These are phyloP conservation scores for Cynanchum wilfordii DNA, from an alignment of 257 asterid genomes.

Conservation along the genomic window DNA sequence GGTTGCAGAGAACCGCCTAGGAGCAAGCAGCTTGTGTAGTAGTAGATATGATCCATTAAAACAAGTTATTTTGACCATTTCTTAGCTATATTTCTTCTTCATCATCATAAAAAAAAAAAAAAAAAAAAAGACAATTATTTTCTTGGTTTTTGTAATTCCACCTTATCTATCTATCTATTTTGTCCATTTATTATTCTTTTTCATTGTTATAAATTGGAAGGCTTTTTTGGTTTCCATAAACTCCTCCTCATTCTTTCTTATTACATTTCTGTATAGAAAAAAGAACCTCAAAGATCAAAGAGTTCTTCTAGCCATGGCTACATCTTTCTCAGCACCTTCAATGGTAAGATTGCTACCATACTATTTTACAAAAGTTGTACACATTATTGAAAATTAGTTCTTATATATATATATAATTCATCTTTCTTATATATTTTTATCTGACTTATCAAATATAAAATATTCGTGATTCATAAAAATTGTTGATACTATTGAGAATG, in stretches of 20 bases:
- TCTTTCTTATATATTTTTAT: no score
- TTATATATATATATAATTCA: no score
- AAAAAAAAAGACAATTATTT: slow-evolving; percentile 1
- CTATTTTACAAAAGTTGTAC: no score
- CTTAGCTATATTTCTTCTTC: slow-evolving; percentile 11
- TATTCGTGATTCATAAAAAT: no score
- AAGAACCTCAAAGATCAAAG: slow-evolving; percentile 2
- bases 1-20: slow-evolving; percentile 26
- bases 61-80: no score
- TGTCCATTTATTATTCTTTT: slow-evolving; percentile 7
- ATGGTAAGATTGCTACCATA: slow-evolving; percentile 41
- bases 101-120: not conserved
- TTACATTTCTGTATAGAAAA: no score
- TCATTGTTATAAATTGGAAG: slow-evolving; percentile 41
- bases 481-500: no score
- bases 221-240: slow-evolving; percentile 18
- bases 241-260: no score
- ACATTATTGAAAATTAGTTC: no score
- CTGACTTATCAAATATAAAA: no score
- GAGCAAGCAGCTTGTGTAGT: slow-evolving; percentile 11
- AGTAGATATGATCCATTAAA: slow-evolving; percentile 4
- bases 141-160: slow-evolving; percentile 36
- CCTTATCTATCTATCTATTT: slow-evolving; percentile 21
- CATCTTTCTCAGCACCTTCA: slow-evolving; percentile 83
- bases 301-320: slow-evolving; percentile 84